Base-by-base conservation (phyloP, 176 grass and related monocot genomes). In the Oryza officinalis region DNA sequence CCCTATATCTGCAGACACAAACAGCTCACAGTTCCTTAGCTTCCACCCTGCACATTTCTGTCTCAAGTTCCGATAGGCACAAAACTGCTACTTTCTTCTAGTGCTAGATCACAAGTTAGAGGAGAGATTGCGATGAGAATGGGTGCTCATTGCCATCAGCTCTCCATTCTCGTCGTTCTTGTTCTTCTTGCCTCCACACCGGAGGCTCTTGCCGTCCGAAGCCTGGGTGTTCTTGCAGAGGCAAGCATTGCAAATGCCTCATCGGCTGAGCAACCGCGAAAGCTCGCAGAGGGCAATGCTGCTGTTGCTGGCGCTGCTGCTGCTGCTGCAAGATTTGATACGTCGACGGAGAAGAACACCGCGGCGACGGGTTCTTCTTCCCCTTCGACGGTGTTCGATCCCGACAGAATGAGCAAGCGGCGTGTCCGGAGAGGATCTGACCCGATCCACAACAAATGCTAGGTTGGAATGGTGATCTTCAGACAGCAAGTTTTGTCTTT, bases 381-480 rank as follows among this genome's bases (percentile, higher is more conserved):
- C 60, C 35, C 79, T 0, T 69, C 81, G 2, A 72, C 76, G 7
- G 46, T 80, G 35, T 69, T 83, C 40, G 75, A 87, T 67, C 47
- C 50, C 0, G 20, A 90, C 6, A 83, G 69, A n/a, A 80, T 83
- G 80, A 87, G 74, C 80, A 90, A 83, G 74, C 46, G 63, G 10
- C 47, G 84, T 20, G 75, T 86, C 17, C 71, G 84, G 50, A 69
- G 89, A 91, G 84, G 89, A 13, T 87, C 50, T 17, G 70, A 80
- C 69, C 84, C 80, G 6, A 90, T 90, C 10, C 84, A 90, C 64
- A 90, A 87, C 67, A 87, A 87, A 65, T 84, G 75, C 30, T 80
- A 47, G 76, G 63, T 3, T 77, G 41, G 27, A 38, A 30, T 30
- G 30, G 44, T 63, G 52, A 60, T 72, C 35, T 65, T 65, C 50